Percentiles rank a stretch among this genome's conserved stretches.
phyloP scores from a whole-genome alignment of 1,284 basidiomycete species.

The Heterobasidion occidentale region DNA sequence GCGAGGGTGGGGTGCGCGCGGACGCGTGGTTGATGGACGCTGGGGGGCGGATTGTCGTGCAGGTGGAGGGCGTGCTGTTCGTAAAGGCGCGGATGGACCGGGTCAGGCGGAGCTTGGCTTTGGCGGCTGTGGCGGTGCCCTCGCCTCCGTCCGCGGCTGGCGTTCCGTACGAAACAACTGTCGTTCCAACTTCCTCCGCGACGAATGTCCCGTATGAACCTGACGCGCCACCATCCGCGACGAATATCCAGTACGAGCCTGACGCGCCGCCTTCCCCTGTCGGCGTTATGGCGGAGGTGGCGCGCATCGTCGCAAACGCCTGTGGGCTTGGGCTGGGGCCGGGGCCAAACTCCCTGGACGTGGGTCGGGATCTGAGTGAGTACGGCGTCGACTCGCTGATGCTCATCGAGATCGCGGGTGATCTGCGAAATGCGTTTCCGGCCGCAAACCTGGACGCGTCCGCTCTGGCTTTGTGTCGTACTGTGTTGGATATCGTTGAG shows the following conservation, averaged over 20 bases:
- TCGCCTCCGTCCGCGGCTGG: not conserved
- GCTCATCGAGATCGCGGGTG: constrained; percentile 40
- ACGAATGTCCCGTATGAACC: no score
- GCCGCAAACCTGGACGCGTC: constrained; percentile 22
- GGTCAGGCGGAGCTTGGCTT: constrained; percentile 36
- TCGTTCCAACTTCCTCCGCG: not conserved
- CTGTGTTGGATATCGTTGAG: constrained; percentile 27
- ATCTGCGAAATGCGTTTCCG: constrained; percentile 28
- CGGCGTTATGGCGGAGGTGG: constrained; percentile 14
- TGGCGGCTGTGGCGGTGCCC: constrained; percentile 24
- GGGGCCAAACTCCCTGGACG: constrained; percentile 18
- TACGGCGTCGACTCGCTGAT: constrained; percentile 52
- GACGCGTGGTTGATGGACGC: constrained; percentile 39
- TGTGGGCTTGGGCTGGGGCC: constrained; percentile 32
- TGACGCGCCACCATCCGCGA: no score
- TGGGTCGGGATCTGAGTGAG: constrained; percentile 29
- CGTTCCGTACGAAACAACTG: not conserved
- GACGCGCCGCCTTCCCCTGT: constrained; percentile 1
- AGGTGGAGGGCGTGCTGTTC: constrained; percentile 49
- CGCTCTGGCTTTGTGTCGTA: constrained; percentile 28
- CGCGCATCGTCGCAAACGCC: constrained; percentile 31
- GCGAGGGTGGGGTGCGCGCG: constrained; percentile 33
- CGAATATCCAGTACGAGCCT: not conserved
- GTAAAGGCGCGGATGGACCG: constrained; percentile 39
- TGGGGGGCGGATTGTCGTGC: constrained; percentile 36